Percentiles rank a stretch among this genome's conserved stretches.
phyloP scores from a whole-genome alignment of 345 rosid species.

The Citrus medica region DNA sequence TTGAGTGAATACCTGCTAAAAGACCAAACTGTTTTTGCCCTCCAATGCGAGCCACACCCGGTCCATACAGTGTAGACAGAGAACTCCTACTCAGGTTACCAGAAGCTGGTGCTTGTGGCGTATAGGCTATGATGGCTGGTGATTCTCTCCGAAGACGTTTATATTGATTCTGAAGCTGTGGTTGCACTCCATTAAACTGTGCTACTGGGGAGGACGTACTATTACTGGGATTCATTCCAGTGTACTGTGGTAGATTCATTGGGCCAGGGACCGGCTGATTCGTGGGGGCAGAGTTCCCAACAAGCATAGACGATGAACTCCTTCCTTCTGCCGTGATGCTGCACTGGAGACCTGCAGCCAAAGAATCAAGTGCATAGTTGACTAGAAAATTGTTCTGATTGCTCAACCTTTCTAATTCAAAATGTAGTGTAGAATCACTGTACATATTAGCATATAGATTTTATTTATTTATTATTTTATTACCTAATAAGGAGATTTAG shows the following conservation, averaged over 20 bases:
- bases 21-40: background rate
- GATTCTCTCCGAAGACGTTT: conserved; percentile 22
- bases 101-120: background rate
- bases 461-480: too few relatives aligned
- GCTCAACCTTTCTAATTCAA: too few relatives aligned
- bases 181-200: background rate
- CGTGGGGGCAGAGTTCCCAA: background rate
- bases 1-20: background rate
- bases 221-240: background rate
- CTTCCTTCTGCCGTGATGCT: background rate
- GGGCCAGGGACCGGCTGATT: background rate
- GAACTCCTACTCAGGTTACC: background rate
- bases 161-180: background rate
- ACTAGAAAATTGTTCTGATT: too few relatives aligned
- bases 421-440: too few relatives aligned
- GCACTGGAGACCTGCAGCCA: background rate
- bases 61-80: background rate
- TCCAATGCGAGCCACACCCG: background rate
- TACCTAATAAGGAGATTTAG: too few relatives aligned
- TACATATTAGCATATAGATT: too few relatives aligned
- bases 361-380: too few relatives aligned
- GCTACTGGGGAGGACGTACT: background rate
- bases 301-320: conserved; percentile 2
- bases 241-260: background rate
- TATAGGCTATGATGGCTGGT: background rate